Percentiles rank a stretch among this genome's conserved stretches.
Evolutionary conservation across 129 eudicot species (phyloP).

Genomic region (Tanacetum coccineum): DNA sequence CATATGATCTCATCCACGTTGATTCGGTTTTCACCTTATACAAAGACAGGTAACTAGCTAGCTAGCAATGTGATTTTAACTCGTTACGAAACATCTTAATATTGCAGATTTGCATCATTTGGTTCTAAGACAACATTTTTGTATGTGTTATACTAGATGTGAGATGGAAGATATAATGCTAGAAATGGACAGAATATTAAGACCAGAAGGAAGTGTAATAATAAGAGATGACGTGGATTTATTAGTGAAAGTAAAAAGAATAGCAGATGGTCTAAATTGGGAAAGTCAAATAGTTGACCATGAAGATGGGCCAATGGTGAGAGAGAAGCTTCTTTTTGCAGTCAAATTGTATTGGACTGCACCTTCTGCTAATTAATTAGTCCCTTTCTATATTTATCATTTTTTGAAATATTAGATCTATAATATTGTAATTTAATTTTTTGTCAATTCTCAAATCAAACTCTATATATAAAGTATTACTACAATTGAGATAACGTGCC

Average conservation of each 20-base stretch:
- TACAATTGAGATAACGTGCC: conserved; percentile 25
- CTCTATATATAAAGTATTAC: neutral
- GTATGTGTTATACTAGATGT: conserved; percentile 41
- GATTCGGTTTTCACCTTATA: conserved; percentile 79
- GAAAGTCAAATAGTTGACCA: conserved; percentile 89
- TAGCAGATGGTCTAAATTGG: conserved; percentile 83
- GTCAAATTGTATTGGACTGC: conserved; percentile 94
- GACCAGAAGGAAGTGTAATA: conserved; percentile 92
- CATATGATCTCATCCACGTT: conserved; percentile 86
- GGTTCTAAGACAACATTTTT: neutral
- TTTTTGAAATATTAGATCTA: conserved; percentile 8
- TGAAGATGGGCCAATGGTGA: conserved; percentile 92
- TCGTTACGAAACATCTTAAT: neutral
- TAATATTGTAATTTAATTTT: conserved; percentile 11
- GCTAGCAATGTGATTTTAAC: neutral
- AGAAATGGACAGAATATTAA: conserved; percentile 87
- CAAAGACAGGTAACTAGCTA: conserved; percentile 51
- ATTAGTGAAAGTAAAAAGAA: conserved; percentile 61
- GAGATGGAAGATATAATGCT: conserved; percentile 92
- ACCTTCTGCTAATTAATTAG: conserved; percentile 37
- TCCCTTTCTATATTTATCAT: neutral
- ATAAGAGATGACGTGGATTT: conserved; percentile 86
- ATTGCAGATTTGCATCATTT: neutral
- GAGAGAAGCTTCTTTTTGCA: conserved; percentile 92
- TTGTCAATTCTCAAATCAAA: neutral